These are phyloP conservation scores for Rhizopus arrhizus DNA, from an alignment of 371 early-diverging fungal genomes.

Conservation along the genomic window DNA sequence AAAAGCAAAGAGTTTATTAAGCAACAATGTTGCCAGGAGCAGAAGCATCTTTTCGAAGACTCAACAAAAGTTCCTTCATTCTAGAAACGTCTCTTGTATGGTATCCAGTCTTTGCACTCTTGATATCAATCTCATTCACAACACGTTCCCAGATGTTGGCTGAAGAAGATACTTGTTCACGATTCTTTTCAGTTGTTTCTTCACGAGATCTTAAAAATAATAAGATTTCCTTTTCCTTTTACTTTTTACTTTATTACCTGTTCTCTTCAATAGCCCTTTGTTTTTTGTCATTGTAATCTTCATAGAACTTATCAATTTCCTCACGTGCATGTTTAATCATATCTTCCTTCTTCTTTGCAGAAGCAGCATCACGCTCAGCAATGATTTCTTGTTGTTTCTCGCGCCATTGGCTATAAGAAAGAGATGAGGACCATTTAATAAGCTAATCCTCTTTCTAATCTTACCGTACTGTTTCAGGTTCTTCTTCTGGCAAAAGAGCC, in stretches of 20 bases:
- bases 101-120: conserved; percentile 44
- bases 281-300: conserved; percentile 92
- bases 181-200: conserved; percentile 48
- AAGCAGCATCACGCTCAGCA: conserved; percentile 75
- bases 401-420: conserved; percentile 73
- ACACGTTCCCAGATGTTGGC: conserved; percentile 51
- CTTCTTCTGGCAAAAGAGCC: conserved; percentile 54
- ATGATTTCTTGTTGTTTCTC: conserved; percentile 74
- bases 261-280: conserved; percentile 77
- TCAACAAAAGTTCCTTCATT: conserved; percentile 84
- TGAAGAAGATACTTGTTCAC: conserved; percentile 62
- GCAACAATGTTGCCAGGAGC: conserved; percentile 70
- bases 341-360: conserved; percentile 70
- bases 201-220: conserved; percentile 54
- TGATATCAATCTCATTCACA: conserved; percentile 67
- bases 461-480: conserved; percentile 54
- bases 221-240: conserved; percentile 47
- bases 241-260: conserved; percentile 56
- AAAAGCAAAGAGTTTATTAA: conserved; percentile 1
- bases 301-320: conserved; percentile 90
- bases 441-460: neutral
- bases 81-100: conserved; percentile 68
- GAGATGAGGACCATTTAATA: neutral
- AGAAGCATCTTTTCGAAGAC: conserved; percentile 76
- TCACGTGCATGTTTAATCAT: conserved; percentile 66